Percentiles rank a stretch among this genome's conserved stretches.
Evolutionary conservation across 495 filamentous ascomycete species (phyloP).

Genomic region (Wilcoxina mikolae): DNA sequence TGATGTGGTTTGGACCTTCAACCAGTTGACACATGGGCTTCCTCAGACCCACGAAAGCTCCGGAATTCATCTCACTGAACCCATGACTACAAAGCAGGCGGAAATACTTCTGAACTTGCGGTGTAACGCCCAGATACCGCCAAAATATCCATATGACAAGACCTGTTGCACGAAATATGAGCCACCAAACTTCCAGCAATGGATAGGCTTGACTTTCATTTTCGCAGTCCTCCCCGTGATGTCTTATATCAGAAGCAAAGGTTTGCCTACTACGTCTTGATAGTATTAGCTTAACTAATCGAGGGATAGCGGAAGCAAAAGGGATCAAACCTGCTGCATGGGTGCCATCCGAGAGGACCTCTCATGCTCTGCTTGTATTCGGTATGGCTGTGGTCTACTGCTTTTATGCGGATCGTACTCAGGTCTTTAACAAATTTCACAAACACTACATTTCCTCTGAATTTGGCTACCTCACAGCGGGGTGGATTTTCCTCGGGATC

Average conservation of each 20-base stretch:
- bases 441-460: conserved; percentile 35
- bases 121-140: conserved; percentile 38
- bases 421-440: conserved; percentile 41
- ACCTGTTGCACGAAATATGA: conserved; percentile 44
- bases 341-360: conserved; percentile 17
- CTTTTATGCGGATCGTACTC: conserved; percentile 43
- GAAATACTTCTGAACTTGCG: conserved; percentile 44
- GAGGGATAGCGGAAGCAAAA: background rate
- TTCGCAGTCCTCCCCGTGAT: conserved; percentile 29
- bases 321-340: conserved; percentile 1
- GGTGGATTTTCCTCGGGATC: conserved; percentile 31
- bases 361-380: conserved; percentile 29
- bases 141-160: conserved; percentile 36
- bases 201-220: conserved; percentile 24
- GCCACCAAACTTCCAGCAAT: conserved; percentile 28
- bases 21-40: conserved; percentile 32
- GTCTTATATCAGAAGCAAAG: conserved; percentile 18
- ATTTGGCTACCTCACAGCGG: conserved; percentile 32
- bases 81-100: conserved; percentile 36
- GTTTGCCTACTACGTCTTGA: background rate
- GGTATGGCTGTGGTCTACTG: conserved; percentile 36
- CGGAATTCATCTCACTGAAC: conserved; percentile 40
- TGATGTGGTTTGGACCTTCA: conserved; percentile 40
- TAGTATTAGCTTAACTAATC: background rate
- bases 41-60: conserved; percentile 33